Percentiles rank a stretch among this genome's conserved stretches.
Conservation (phyloP, 1,139 yeast species). For the Scheffersomyces segobiensis region DNA sequence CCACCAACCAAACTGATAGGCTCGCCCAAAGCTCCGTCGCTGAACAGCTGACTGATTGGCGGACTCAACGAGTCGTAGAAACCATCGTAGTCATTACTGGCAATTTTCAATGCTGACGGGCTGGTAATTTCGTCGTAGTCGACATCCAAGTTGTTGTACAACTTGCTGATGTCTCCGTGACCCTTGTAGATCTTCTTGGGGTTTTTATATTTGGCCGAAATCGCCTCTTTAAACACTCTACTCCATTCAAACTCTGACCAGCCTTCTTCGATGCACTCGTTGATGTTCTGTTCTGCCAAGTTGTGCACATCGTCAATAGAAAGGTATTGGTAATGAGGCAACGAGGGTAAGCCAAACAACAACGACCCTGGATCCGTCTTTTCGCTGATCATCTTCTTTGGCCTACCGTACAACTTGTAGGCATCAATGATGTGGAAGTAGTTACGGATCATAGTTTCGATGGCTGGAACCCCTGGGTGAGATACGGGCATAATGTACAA, state of each 20-base stretch:
- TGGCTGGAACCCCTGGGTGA: conserved; percentile 58
- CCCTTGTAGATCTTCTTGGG: conserved; percentile 25
- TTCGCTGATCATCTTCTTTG: conserved; percentile 48
- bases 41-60: neutral
- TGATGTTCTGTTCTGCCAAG: conserved; percentile 32
- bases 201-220: conserved; percentile 2
- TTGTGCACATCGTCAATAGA: conserved; percentile 39
- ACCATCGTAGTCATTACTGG: conserved; percentile 1
- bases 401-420: conserved; percentile 57
- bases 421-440: conserved; percentile 55
- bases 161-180: conserved; percentile 31
- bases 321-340: conserved; percentile 55
- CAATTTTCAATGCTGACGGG: conserved; percentile 10
- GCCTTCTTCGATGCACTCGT: conserved; percentile 26
- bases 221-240: conserved; percentile 28
- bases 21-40: neutral
- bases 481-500: conserved; percentile 53
- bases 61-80: neutral
- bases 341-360: conserved; percentile 57
- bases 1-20: neutral
- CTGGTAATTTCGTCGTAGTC: conserved; percentile 18
- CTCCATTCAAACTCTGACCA: conserved; percentile 48
- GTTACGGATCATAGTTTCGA: conserved; percentile 58
- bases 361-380: conserved; percentile 46
- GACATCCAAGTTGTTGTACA: conserved; percentile 30